A percentile compares a stretch with the other conserved stretches of the same genome.
These are phyloP conservation scores for Salvia rosmarinus DNA, from an alignment of 257 asterid species.

Conservation along the genomic window DNA sequence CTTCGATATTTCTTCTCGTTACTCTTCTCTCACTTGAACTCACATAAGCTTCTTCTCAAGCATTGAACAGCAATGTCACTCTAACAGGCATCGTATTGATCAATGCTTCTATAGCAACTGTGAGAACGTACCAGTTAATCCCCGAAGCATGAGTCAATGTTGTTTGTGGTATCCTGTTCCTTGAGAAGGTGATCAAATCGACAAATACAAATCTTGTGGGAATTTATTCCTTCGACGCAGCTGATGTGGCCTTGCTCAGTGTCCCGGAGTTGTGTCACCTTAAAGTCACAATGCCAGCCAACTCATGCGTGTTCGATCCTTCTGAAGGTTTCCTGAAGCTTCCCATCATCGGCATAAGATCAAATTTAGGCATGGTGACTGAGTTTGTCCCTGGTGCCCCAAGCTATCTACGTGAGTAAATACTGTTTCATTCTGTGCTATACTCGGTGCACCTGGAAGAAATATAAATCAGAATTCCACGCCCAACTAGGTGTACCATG, in stretches of 20 bases:
- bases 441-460: background rate
- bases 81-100: constrained; percentile 30
- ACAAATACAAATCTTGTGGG: constrained; percentile 12
- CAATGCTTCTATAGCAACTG: constrained; percentile 22
- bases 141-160: constrained; percentile 33
- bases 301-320: constrained; percentile 14
- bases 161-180: constrained; percentile 21
- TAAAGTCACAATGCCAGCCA: constrained; percentile 11
- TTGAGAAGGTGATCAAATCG: constrained; percentile 2
- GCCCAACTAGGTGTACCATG: background rate
- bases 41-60: constrained; percentile 2
- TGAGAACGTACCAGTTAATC: constrained; percentile 1
- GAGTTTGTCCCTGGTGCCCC: constrained; percentile 27
- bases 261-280: constrained; percentile 19
- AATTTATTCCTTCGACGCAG: background rate
- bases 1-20: constrained; percentile 12
- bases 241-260: background rate
- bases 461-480: background rate
- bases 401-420: background rate
- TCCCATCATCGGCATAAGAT: constrained; percentile 14
- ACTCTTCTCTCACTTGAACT: constrained; percentile 14
- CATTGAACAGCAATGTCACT: background rate
- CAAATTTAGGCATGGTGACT: background rate
- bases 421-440: background rate
- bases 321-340: constrained; percentile 16